Conservation (phyloP, 2,329 filamentous ascomycete species). For the Cladophialophora psammophila region DNA sequence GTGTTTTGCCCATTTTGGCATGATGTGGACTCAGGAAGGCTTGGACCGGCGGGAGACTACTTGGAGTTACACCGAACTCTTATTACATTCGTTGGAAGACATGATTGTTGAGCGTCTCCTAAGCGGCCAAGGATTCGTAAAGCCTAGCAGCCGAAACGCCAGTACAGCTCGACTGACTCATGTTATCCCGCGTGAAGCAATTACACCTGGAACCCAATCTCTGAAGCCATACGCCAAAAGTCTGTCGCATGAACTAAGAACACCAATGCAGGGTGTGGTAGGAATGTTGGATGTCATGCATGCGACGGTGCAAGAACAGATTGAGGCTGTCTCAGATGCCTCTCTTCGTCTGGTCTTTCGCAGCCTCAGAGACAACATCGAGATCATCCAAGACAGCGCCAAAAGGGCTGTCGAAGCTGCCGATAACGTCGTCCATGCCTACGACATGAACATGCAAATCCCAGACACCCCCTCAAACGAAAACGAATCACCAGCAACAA, state of each 20-base stretch:
- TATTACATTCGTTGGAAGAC: slow-evolving; percentile 73
- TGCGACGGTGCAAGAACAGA: slow-evolving; percentile 72
- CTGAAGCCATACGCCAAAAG: slow-evolving; percentile 76
- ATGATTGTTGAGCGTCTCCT: slow-evolving; percentile 66
- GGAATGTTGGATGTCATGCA: slow-evolving; percentile 81
- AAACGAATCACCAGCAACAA: slow-evolving; percentile 45
- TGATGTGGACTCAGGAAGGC: slow-evolving; percentile 73
- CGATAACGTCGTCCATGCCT: slow-evolving; percentile 77
- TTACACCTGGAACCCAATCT: slow-evolving; percentile 66
- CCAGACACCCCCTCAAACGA: slow-evolving; percentile 66
- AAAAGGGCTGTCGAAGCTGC: slow-evolving; percentile 75
- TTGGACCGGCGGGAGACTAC: slow-evolving; percentile 62
- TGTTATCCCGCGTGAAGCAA: slow-evolving; percentile 62
- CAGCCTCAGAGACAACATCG: slow-evolving; percentile 71
- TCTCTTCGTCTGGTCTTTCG: slow-evolving; percentile 65
- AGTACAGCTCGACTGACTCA: slow-evolving; percentile 44
- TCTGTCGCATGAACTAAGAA: slow-evolving; percentile 74
- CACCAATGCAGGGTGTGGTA: slow-evolving; percentile 78
- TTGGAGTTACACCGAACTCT: slow-evolving; percentile 72
- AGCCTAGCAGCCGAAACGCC: slow-evolving; percentile 40
- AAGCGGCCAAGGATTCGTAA: slow-evolving; percentile 59
- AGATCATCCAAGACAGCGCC: slow-evolving; percentile 76
- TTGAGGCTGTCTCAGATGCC: slow-evolving; percentile 61
- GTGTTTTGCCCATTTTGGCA: slow-evolving; percentile 73
- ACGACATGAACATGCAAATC: slow-evolving; percentile 77